Conservation (phyloP, 1,139 yeast genomes). For the Zygoascus sp. region DNA sequence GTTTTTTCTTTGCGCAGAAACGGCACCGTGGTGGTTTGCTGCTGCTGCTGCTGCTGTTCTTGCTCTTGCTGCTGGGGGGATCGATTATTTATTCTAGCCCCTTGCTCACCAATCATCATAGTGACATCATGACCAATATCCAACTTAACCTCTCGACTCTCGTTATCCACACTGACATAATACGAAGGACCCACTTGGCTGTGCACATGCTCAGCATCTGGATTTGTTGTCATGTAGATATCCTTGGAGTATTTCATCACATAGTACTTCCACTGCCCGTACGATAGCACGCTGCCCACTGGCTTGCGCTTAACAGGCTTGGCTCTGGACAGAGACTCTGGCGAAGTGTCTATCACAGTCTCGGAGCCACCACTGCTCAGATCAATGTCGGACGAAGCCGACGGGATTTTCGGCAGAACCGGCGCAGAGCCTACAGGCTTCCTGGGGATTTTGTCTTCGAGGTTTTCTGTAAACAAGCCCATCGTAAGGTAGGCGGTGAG, state of each 20-base stretch:
- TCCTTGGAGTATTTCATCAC: constrained; percentile 30
- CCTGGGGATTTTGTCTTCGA: constrained; percentile 10
- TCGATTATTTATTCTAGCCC: not conserved
- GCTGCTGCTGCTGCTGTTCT: too few species aligned
- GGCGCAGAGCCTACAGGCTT: constrained; percentile 16
- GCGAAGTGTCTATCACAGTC: not conserved
- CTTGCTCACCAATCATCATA: not conserved
- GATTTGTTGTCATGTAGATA: constrained; percentile 31
- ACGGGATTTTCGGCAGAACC: constrained; percentile 11
- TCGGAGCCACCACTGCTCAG: not conserved
- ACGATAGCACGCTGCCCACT: constrained; percentile 2
- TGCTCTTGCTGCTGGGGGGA: not conserved
- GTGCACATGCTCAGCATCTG: constrained; percentile 27
- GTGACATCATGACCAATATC: constrained; percentile 1
- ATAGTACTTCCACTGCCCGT: constrained; percentile 27
- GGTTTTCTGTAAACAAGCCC: constrained; percentile 13
- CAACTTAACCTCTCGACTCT: constrained; percentile 2
- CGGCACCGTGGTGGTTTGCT: not conserved
- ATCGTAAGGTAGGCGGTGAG: not conserved
- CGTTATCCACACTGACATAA: constrained; percentile 23
- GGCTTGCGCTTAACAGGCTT: constrained; percentile 10
- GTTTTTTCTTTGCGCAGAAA: not conserved
- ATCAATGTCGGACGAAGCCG: constrained; percentile 2
- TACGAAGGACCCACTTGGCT: constrained; percentile 29
- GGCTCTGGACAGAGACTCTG: not conserved